Evolutionary conservation across 2,329 filamentous ascomycete species (phyloP).

Genomic region (Epicoccum nigrum): DNA sequence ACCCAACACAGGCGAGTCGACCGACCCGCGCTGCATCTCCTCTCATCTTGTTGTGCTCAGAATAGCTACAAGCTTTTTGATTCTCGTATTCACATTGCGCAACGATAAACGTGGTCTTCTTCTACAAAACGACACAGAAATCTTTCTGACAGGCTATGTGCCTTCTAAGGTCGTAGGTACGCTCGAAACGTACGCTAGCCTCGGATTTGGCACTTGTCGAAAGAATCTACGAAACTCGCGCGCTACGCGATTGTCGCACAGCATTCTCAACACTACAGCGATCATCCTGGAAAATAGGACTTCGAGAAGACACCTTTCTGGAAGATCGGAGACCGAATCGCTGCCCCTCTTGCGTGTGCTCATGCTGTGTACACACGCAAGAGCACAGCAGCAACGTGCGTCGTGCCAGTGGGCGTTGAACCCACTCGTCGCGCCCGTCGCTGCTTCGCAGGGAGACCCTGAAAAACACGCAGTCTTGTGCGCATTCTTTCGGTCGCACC

Average conservation of each 20-base stretch:
- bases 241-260: slow-evolving; percentile 24
- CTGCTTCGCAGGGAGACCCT: slow-evolving; percentile 8
- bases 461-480: slow-evolving; percentile 5
- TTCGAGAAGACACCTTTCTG: slow-evolving; percentile 33
- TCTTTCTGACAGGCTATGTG: not conserved
- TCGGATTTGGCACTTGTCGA: slow-evolving; percentile 11
- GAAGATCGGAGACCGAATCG: slow-evolving; percentile 22
- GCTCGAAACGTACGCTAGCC: slow-evolving; percentile 4
- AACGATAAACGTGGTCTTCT: not conserved
- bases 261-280: slow-evolving; percentile 17
- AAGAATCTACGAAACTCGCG: slow-evolving; percentile 11
- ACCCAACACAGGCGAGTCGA: slow-evolving; percentile 3
- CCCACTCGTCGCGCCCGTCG: slow-evolving; percentile 8
- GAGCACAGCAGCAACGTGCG: slow-evolving; percentile 20
- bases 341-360: slow-evolving; percentile 9
- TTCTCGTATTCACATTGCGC: slow-evolving; percentile 13
- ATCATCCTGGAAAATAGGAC: slow-evolving; percentile 24
- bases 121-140: not conserved
- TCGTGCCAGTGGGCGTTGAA: slow-evolving; percentile 14
- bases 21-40: slow-evolving; percentile 11
- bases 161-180: not conserved
- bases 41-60: slow-evolving; percentile 7
- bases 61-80: slow-evolving; percentile 4
- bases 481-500: slow-evolving; percentile 12
- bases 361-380: slow-evolving; percentile 10